A percentile compares a stretch with the other conserved stretches of the same genome.
Evolutionary conservation across 768 basidiomycete species (phyloP).

Genomic region (Hericium rajendrae): DNA sequence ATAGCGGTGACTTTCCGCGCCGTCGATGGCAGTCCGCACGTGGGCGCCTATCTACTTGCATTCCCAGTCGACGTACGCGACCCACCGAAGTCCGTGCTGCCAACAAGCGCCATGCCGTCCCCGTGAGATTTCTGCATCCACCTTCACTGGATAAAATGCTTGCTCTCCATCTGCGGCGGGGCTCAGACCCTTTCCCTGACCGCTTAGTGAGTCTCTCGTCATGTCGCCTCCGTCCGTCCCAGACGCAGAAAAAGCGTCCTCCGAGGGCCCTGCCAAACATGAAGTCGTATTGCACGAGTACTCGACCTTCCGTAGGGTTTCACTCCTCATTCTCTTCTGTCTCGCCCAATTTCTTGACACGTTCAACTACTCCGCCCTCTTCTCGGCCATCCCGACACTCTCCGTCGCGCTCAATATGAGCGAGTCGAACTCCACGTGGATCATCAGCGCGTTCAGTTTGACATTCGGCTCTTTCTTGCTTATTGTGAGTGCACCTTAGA

Average conservation of each 20-base stretch:
- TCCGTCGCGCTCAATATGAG: slow-evolving; percentile 17
- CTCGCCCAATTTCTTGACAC: slow-evolving; percentile 29
- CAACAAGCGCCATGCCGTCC: no score
- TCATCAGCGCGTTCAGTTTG: slow-evolving; percentile 28
- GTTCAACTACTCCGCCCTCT: slow-evolving; percentile 27
- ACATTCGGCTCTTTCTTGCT: slow-evolving; percentile 27
- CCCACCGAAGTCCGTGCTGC: no score
- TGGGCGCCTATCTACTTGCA: no score
- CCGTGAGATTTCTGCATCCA: no score
- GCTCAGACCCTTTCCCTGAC: no score
- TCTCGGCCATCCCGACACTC: slow-evolving; percentile 24
- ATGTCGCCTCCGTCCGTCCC: neutral
- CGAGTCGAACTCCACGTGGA: slow-evolving; percentile 22
- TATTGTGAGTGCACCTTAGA: slow-evolving; percentile 17
- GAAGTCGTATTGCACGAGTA: slow-evolving; percentile 3
- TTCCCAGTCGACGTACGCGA: no score
- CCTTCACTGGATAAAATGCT: no score
- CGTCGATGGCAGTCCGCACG: no score
- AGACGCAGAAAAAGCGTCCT: neutral
- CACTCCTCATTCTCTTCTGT: slow-evolving; percentile 26
- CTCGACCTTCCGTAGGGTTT: slow-evolving; percentile 20
- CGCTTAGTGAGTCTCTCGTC: no score
- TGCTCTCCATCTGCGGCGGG: no score
- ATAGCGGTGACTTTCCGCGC: no score
- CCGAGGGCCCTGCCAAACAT: neutral